Conservation (phyloP, 805 yeast genomes). For the Kuraishia cidri region DNA sequence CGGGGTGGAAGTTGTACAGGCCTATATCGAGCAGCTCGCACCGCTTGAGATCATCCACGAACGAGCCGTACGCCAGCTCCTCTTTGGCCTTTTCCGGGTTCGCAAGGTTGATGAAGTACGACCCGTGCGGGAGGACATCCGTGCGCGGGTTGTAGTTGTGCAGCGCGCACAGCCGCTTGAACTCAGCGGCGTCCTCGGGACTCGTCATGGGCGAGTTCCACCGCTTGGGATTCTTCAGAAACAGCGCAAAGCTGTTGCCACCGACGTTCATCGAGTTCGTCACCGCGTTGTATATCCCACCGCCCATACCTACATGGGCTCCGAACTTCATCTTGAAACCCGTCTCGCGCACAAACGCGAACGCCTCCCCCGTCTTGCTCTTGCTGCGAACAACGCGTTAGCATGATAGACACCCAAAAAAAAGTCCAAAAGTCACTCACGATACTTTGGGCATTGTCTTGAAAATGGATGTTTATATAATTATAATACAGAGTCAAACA, state of each 20-base stretch:
- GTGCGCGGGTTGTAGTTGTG: constrained; percentile 63
- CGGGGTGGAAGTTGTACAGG: constrained; percentile 87
- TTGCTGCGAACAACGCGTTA: too few relatives aligned
- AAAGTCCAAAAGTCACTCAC: too few relatives aligned
- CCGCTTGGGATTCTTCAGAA: constrained; percentile 80
- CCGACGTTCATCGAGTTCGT: constrained; percentile 38
- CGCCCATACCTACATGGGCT: constrained; percentile 81
- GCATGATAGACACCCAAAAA: too few relatives aligned
- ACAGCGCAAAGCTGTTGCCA: constrained; percentile 83
- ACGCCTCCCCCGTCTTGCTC: constrained; percentile 2
- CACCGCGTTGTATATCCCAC: constrained; percentile 42
- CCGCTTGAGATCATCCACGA: constrained; percentile 78
- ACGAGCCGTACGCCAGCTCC: constrained; percentile 63
- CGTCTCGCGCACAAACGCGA: constrained; percentile 31
- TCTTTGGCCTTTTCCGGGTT: constrained; percentile 82
- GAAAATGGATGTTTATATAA: too few relatives aligned
- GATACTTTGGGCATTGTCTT: too few relatives aligned
- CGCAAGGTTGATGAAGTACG: constrained; percentile 87
- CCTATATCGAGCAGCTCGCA: constrained; percentile 86
- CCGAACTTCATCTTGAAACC: constrained; percentile 58
- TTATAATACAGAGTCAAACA: too few relatives aligned
- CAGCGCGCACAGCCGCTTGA: constrained; percentile 52
- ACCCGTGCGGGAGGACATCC: constrained; percentile 90
- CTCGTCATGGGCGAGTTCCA: constrained; percentile 83
- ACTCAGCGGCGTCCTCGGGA: constrained; percentile 57